These are phyloP conservation scores for Fusarium sp. DNA, from an alignment of 2,329 filamentous ascomycete species.

Conservation along the genomic window DNA sequence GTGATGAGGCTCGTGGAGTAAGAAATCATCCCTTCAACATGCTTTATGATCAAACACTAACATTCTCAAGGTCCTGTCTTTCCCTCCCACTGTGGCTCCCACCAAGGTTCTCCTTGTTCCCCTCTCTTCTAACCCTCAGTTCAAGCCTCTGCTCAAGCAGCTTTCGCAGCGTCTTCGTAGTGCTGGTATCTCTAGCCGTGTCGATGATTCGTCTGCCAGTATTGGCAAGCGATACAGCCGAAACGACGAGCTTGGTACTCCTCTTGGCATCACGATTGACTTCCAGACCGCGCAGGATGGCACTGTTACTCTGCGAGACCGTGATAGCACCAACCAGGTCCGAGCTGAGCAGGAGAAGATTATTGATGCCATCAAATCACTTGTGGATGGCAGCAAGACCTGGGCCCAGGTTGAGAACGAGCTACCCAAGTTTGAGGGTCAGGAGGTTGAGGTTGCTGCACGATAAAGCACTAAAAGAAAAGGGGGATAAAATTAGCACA, in stretches of 20 bases:
- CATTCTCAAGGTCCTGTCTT: constrained; percentile 61
- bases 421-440: constrained; percentile 85
- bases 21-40: constrained; percentile 55
- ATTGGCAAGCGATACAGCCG: constrained; percentile 96
- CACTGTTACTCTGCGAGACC: constrained; percentile 87
- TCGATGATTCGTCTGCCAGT: constrained; percentile 90
- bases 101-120: constrained; percentile 95
- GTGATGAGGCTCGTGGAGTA: constrained; percentile 83
- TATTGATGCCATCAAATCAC: constrained; percentile 74
- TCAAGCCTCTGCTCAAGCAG: constrained; percentile 79
- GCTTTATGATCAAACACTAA: constrained; percentile 25
- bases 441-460: constrained; percentile 66
- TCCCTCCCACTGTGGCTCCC: constrained; percentile 78
- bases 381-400: constrained; percentile 61
- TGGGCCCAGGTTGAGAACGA: constrained; percentile 78
- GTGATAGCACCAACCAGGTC: constrained; percentile 91
- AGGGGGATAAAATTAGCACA: constrained; percentile 4
- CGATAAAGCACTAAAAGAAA: constrained; percentile 44
- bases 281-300: constrained; percentile 94
- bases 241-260: constrained; percentile 95
- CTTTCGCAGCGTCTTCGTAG: constrained; percentile 81
- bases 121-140: constrained; percentile 82
- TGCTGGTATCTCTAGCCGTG: constrained; percentile 81
- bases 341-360: constrained; percentile 85
- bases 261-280: constrained; percentile 92